A percentile compares a stretch with the other conserved stretches of the same genome.
Evolutionary conservation across 257 asterid genomes (phyloP).

Genomic region (Nicotiana sylvestris): DNA sequence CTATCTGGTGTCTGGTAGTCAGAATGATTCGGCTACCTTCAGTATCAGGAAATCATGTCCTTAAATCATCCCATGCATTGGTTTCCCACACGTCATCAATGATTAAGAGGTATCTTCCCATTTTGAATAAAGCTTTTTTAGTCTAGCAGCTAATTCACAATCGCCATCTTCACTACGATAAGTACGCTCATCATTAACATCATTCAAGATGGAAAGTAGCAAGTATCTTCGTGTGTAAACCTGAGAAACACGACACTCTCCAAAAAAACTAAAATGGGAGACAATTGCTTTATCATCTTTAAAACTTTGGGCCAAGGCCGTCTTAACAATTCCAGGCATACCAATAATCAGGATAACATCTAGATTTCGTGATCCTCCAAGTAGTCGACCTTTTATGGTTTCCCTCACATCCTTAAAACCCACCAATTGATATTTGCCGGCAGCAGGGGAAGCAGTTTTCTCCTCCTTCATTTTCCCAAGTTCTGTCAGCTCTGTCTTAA

Average conservation of each 20-base stretch:
- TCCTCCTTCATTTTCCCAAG: background rate
- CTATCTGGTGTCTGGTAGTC: background rate
- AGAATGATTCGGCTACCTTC: background rate
- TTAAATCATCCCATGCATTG: background rate
- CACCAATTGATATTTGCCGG: background rate
- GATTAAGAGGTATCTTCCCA: background rate
- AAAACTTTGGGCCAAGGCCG: background rate
- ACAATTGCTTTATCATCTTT: background rate
- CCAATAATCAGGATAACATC: background rate
- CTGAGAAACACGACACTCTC: background rate
- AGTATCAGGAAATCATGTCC: background rate
- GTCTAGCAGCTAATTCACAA: background rate
- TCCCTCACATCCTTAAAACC: background rate
- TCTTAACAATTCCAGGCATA: background rate
- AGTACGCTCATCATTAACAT: background rate
- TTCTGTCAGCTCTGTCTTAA: background rate
- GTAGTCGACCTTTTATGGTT: background rate
- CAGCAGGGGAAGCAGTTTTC: background rate
- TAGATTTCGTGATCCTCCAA: background rate
- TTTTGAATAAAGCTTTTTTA: background rate
- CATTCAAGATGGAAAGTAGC: background rate
- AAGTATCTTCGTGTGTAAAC: background rate
- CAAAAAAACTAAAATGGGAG: background rate
- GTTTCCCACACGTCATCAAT: background rate
- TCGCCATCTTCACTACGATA: background rate